phyloP scores from a whole-genome alignment of 306 rosid species.

The peach (Prunus persica) region Prunus_persica_NCBIv2 NC_034009.1:32084501-32085000 shows the following conservation, averaged over 20 bases:
- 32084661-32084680: constrained; percentile 16
- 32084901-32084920: constrained; percentile 31
- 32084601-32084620: neutral
- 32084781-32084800: constrained; percentile 14
- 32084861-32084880: constrained; percentile 12
- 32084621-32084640: neutral
- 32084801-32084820: constrained; percentile 14
- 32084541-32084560: constrained; percentile 8
- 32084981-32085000: neutral
- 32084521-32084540: neutral
- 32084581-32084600: neutral
- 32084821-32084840: constrained; percentile 12
- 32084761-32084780: constrained; percentile 17
- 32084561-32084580: neutral
- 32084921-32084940: too few species aligned
- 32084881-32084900: constrained; percentile 29
- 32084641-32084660: neutral
- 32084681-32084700: neutral
- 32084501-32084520: neutral
- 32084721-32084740: constrained; percentile 20
- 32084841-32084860: constrained; percentile 12
- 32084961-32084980: neutral
- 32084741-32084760: constrained; percentile 37
- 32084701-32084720: constrained; percentile 20
- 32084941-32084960: neutral